These are phyloP conservation scores for Urtica urens DNA, from an alignment of 306 rosid species.

Conservation along the genomic window DNA sequence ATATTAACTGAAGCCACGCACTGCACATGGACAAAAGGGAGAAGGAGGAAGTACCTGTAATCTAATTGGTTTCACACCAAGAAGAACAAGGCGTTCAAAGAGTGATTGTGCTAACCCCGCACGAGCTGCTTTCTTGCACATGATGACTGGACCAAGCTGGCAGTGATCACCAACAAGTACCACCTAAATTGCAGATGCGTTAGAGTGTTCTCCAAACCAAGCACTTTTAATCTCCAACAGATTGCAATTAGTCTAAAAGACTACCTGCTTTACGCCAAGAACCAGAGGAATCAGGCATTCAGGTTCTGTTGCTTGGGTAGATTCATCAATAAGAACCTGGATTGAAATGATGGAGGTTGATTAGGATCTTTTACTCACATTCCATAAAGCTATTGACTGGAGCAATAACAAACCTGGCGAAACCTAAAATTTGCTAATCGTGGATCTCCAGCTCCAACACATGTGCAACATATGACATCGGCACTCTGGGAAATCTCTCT, in stretches of 20 bases:
- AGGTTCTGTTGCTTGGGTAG: slow-evolving; percentile 97
- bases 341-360: not conserved
- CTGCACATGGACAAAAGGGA: not conserved
- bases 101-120: slow-evolving; percentile 98
- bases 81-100: slow-evolving; percentile 93
- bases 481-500: slow-evolving; percentile 99
- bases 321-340: slow-evolving; percentile 98
- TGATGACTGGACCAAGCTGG: slow-evolving; percentile 99
- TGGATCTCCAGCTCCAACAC: slow-evolving; percentile 99
- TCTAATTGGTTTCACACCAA: slow-evolving; percentile 94
- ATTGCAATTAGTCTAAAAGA: not conserved
- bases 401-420: slow-evolving; percentile 70
- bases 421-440: slow-evolving; percentile 92
- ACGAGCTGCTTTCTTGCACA: slow-evolving; percentile 99
- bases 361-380: slow-evolving; percentile 16
- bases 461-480: slow-evolving; percentile 98
- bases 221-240: not conserved
- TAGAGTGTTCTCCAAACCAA: not conserved
- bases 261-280: slow-evolving; percentile 98
- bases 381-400: slow-evolving; percentile 1
- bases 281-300: slow-evolving; percentile 98
- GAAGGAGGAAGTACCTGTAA: slow-evolving; percentile 57
- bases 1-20: not conserved
- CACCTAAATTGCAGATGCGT: slow-evolving; percentile 35
- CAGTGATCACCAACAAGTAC: slow-evolving; percentile 99